Percentiles rank a stretch among this genome's conserved stretches.
Evolutionary conservation across 352 stramenopile genomes (phyloP).

Genomic region (Globisporangium emineosum): DNA sequence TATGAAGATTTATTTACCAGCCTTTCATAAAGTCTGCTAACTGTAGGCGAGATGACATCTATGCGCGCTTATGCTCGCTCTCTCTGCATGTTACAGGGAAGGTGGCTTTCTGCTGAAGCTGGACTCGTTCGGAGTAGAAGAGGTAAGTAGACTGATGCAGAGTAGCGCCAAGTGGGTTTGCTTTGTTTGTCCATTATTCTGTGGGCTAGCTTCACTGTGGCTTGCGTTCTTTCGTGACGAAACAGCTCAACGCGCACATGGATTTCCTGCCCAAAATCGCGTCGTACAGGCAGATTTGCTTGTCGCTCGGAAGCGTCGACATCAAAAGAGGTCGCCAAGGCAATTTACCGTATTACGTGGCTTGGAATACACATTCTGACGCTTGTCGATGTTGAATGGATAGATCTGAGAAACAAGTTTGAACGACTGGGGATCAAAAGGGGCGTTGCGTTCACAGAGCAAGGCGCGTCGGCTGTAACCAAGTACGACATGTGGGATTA

Average conservation of each 20-base stretch:
- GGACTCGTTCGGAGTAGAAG: conserved; percentile 46
- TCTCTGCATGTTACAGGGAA: conserved; percentile 12
- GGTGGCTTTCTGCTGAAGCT: conserved; percentile 43
- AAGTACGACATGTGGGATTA: conserved; percentile 20
- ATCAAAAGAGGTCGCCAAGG: conserved; percentile 40
- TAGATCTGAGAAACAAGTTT: conserved; percentile 63
- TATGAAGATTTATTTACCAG: background rate
- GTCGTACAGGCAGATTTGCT: conserved; percentile 31
- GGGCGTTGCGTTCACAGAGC: conserved; percentile 36
- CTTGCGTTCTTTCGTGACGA: background rate
- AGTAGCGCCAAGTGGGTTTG: background rate
- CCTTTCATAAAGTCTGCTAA: background rate
- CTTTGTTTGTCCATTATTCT: background rate
- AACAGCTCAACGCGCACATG: conserved; percentile 48
- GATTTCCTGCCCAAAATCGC: conserved; percentile 37
- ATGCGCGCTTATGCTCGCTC: background rate
- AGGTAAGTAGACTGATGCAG: conserved; percentile 24
- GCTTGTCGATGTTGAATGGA: background rate
- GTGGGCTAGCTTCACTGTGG: background rate
- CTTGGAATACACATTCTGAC: background rate
- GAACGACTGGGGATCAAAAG: conserved; percentile 49
- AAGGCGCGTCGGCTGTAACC: conserved; percentile 27
- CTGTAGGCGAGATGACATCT: background rate
- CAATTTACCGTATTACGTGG: no score
- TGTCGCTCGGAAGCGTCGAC: conserved; percentile 48